Percentiles rank a stretch among this genome's conserved stretches.
phyloP scores from a whole-genome alignment of 805 yeast genomes.

The Torulaspora indica region DNA sequence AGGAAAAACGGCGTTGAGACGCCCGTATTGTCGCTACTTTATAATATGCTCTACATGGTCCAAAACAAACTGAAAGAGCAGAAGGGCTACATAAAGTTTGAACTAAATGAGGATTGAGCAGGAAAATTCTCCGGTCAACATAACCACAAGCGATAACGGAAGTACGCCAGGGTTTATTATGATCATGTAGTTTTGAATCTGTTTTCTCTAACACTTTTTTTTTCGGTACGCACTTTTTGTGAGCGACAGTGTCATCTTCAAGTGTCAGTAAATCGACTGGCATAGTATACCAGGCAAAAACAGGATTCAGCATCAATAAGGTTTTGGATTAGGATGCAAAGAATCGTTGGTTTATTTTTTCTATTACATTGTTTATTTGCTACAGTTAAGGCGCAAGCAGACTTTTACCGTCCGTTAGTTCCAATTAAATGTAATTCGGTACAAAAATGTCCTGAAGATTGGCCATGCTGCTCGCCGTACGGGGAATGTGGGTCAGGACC shows the following conservation, averaged over 20 bases:
- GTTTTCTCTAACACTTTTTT: neutral
- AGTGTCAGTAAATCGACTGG: constrained; percentile 4
- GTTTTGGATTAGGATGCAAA: neutral
- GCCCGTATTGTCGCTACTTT: constrained; percentile 57
- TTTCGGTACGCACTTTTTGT: constrained; percentile 1
- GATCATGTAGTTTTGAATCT: neutral
- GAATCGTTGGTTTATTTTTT: neutral
- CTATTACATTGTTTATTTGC: neutral
- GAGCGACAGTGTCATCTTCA: neutral
- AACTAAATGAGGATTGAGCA: neutral
- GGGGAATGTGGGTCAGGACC: constrained; percentile 80
- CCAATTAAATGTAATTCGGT: constrained; percentile 24
- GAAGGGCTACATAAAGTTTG: constrained; percentile 40
- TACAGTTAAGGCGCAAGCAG: constrained; percentile 9
- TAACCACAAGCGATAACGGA: neutral
- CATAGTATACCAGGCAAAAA: too few species aligned
- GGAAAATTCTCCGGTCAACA: neutral
- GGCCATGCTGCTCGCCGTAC: constrained; percentile 85
- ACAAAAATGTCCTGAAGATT: constrained; percentile 58
- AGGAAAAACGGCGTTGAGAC: constrained; percentile 44
- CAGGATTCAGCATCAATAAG: neutral
- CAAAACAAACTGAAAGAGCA: constrained; percentile 61
- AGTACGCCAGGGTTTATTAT: neutral
- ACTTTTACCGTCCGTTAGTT: constrained; percentile 25
- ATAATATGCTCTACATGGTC: constrained; percentile 52